Evolutionary conservation across 768 basidiomycete species (phyloP).

Genomic region (Pleurotus cornucopiae): DNA sequence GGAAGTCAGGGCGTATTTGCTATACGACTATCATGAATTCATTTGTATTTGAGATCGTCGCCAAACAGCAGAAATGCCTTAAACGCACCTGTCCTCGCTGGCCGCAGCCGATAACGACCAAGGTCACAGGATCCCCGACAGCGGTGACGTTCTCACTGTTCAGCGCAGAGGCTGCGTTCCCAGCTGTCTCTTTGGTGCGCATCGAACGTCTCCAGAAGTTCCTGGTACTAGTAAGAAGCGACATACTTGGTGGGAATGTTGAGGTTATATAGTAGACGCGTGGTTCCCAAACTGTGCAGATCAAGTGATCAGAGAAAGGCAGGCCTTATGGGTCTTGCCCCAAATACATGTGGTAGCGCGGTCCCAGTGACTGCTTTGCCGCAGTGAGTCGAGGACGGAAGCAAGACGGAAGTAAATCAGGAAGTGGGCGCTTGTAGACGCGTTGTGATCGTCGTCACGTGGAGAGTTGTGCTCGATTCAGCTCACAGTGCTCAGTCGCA

Average conservation of each 20-base stretch:
- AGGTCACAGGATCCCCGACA: constrained; percentile 45
- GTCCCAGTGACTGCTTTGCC: too few relatives aligned
- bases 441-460: too few relatives aligned
- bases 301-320: not conserved
- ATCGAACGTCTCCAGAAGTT: constrained; percentile 10
- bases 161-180: not conserved
- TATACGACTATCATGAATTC: constrained; percentile 45
- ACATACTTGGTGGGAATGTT: not conserved
- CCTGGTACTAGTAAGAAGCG: constrained; percentile 7
- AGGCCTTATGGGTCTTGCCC: too few relatives aligned
- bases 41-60: not conserved
- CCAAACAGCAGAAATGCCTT: not conserved
- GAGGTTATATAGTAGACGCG: not conserved
- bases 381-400: not conserved
- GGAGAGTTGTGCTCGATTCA: too few relatives aligned
- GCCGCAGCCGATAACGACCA: constrained; percentile 81
- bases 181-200: constrained; percentile 6
- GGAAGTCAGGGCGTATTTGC: constrained; percentile 51
- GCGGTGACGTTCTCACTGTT: constrained; percentile 3
- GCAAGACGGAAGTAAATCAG: not conserved
- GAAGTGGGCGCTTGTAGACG: not conserved
- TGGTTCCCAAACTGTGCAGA: not conserved
- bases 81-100: constrained; percentile 67
- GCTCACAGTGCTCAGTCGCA: too few relatives aligned
- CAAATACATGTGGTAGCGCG: too few relatives aligned